These are phyloP conservation scores for Saccharomycopsis sp. DNA, from an alignment of 805 yeast species.

Conservation along the genomic window DNA sequence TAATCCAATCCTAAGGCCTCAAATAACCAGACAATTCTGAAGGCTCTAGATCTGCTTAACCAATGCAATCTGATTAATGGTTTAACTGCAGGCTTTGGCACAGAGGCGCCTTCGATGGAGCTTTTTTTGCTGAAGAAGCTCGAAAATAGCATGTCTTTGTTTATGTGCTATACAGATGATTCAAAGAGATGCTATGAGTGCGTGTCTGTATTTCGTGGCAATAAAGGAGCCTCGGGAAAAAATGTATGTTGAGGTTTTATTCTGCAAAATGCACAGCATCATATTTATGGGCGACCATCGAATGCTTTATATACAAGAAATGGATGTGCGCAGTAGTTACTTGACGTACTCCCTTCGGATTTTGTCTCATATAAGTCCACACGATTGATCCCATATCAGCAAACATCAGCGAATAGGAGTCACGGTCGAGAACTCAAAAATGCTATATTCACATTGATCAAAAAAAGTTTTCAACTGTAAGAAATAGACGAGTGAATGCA, in stretches of 20 bases:
- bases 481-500: neutral
- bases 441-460: neutral
- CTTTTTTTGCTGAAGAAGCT: neutral
- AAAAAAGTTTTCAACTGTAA: neutral
- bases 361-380: neutral
- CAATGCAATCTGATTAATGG: slow-evolving; percentile 21
- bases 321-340: neutral
- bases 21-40: slow-evolving; percentile 55
- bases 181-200: no score
- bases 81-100: neutral
- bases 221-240: no score
- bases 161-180: no score
- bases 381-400: neutral
- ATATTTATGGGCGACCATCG: no score
- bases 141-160: neutral
- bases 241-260: no score
- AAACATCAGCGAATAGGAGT: neutral
- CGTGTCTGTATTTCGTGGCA: no score
- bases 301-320: neutral
- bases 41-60: slow-evolving; percentile 52
- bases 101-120: neutral
- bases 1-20: slow-evolving; percentile 53
- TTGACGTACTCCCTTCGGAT: neutral
- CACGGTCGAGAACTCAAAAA: neutral
- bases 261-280: no score